Evolutionary conservation across 2,329 filamentous ascomycete genomes (phyloP).

Genomic region (Xylaria sp.): DNA sequence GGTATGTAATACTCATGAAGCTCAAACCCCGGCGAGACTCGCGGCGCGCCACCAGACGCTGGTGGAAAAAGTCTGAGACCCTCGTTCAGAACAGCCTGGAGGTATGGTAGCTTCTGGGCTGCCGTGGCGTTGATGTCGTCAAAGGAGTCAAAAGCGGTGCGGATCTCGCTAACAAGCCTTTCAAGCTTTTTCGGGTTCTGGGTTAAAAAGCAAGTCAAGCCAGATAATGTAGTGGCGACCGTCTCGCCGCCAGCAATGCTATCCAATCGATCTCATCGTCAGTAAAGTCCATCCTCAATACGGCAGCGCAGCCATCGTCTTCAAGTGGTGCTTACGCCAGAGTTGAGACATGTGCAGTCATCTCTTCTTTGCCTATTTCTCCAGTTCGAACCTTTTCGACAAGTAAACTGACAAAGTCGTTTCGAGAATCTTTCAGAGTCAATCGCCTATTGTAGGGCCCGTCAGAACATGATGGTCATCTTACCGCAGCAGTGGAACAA

Average conservation of each 20-base stretch:
- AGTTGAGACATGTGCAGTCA: constrained; percentile 30
- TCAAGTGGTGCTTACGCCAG: background rate
- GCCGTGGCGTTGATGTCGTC: constrained; percentile 26
- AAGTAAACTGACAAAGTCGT: constrained; percentile 3
- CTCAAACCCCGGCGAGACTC: constrained; percentile 14
- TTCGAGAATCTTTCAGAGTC: background rate
- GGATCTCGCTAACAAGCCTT: constrained; percentile 10
- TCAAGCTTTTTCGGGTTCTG: constrained; percentile 7
- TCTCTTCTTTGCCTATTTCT: constrained; percentile 19
- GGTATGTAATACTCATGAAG: too few species aligned
- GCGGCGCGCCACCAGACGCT: constrained; percentile 22
- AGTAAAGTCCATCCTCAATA: too few species aligned
- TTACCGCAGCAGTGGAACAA: too few species aligned
- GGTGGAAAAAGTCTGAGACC: constrained; percentile 21
- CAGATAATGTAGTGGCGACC: constrained; percentile 9
- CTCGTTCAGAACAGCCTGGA: constrained; percentile 28
- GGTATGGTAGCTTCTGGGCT: constrained; percentile 23
- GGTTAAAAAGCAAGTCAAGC: constrained; percentile 16
- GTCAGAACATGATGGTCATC: too few species aligned
- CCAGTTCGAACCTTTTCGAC: constrained; percentile 25
- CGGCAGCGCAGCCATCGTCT: too few species aligned
- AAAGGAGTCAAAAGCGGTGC: constrained; percentile 2
- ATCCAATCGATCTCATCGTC: too few species aligned
- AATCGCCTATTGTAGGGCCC: too few species aligned
- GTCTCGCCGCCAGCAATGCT: constrained; percentile 31